phyloP scores from a whole-genome alignment of 176 grass and related monocot genomes.

The Oryza glumipatula region DNA sequence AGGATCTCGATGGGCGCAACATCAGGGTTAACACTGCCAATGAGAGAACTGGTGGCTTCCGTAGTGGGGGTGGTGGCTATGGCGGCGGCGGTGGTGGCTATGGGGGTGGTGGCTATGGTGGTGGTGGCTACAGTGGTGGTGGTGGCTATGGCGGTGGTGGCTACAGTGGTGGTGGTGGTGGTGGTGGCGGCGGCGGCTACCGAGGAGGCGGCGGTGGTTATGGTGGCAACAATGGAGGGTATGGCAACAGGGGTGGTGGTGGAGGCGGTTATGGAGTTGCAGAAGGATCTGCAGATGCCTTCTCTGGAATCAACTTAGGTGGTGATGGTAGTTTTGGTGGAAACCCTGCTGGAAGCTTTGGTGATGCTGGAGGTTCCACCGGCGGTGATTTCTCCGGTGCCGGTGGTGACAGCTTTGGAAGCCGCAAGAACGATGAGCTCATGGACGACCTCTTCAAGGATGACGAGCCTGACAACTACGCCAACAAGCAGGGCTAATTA shows the following conservation, averaged over 20 bases:
- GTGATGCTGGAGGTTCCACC: background rate
- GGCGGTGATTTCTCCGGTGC: conserved; percentile 28
- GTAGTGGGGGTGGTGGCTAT: conserved; percentile 16
- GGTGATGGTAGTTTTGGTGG: conserved; percentile 22
- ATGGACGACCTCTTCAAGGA: conserved; percentile 34
- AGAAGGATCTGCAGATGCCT: background rate
- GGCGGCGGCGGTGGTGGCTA: background rate
- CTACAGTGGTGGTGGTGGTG: background rate
- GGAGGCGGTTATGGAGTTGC: conserved; percentile 13
- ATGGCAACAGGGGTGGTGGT: conserved; percentile 19
- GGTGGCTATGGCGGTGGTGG: background rate
- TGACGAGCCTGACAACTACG: conserved; percentile 24
- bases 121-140: background rate
- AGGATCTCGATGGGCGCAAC: conserved; percentile 62
- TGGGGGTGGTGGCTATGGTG: background rate
- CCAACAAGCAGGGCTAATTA: conserved; percentile 47
- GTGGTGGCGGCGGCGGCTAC: background rate
- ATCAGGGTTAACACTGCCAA: conserved; percentile 65
- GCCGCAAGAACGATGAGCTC: conserved; percentile 42
- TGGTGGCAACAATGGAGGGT: background rate
- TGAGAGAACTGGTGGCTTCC: conserved; percentile 53
- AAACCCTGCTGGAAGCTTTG: background rate
- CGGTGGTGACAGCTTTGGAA: background rate
- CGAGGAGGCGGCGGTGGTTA: background rate
- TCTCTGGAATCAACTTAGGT: conserved; percentile 17